A percentile compares a stretch with the other conserved stretches of the same genome.
Evolutionary conservation across 768 basidiomycete genomes (phyloP).

Genomic region (Strobilomyces dryophilus): DNA sequence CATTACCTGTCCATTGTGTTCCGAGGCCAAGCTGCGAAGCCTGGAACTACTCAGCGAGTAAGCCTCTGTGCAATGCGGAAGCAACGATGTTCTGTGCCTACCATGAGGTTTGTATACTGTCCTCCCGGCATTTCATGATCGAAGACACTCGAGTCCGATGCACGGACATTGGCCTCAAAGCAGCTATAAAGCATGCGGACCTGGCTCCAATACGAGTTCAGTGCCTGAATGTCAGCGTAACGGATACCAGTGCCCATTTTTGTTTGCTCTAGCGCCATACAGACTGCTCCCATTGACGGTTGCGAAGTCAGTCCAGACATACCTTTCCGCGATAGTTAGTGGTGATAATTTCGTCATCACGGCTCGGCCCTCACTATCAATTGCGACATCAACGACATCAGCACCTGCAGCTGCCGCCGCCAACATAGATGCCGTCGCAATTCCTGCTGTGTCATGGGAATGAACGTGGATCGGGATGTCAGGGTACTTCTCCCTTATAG

Average conservation of each 20-base stretch:
- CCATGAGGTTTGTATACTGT: slow-evolving; percentile 92
- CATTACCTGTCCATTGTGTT: slow-evolving; percentile 85
- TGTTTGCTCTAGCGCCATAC: slow-evolving; percentile 93
- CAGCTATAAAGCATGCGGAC: slow-evolving; percentile 92
- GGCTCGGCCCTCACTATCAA: slow-evolving; percentile 73
- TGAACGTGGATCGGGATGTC: slow-evolving; percentile 99
- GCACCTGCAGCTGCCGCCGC: slow-evolving; percentile 96
- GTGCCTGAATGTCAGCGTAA: slow-evolving; percentile 93
- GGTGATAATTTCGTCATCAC: not conserved
- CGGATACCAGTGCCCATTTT: slow-evolving; percentile 91
- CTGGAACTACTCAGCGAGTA: slow-evolving; percentile 72
- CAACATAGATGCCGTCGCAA: slow-evolving; percentile 96
- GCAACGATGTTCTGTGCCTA: slow-evolving; percentile 33
- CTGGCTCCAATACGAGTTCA: slow-evolving; percentile 98
- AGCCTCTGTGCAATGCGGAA: slow-evolving; percentile 17
- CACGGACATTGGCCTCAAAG: slow-evolving; percentile 97
- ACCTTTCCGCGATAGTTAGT: slow-evolving; percentile 45
- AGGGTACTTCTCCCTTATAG: slow-evolving; percentile 93
- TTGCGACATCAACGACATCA: slow-evolving; percentile 96
- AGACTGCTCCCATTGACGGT: slow-evolving; percentile 97
- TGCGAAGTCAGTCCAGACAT: slow-evolving; percentile 99
- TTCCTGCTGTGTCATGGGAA: slow-evolving; percentile 99
- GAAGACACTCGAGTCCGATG: slow-evolving; percentile 96
- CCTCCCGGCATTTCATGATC: slow-evolving; percentile 99
- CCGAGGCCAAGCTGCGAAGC: slow-evolving; percentile 95